Percentiles rank a stretch among this genome's conserved stretches.
Evolutionary conservation across 805 yeast genomes (phyloP).

Genomic region (Nematodospora valgi): DNA sequence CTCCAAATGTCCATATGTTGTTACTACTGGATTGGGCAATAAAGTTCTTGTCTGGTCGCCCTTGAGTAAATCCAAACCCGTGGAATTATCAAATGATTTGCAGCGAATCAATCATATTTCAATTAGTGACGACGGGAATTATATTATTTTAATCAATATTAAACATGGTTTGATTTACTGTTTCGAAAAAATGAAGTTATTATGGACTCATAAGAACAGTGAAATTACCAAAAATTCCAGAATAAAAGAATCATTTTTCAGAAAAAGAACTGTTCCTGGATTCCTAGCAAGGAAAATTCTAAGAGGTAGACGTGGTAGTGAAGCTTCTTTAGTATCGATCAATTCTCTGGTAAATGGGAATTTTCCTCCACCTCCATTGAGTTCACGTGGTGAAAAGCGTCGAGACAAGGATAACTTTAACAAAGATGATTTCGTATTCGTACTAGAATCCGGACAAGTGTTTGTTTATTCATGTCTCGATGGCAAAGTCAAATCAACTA

Average conservation of each 20-base stretch:
- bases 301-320: conserved; percentile 32
- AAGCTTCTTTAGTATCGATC: conserved; percentile 21
- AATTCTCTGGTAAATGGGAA: conserved; percentile 28
- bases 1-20: conserved; percentile 56
- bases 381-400: neutral
- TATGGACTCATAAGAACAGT: conserved; percentile 22
- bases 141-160: conserved; percentile 52
- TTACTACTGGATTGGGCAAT: conserved; percentile 73
- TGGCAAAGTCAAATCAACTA: conserved; percentile 36
- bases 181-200: conserved; percentile 50
- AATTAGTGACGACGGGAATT: conserved; percentile 58
- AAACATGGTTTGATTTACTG: conserved; percentile 52
- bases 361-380: conserved; percentile 22
- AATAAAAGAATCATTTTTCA: conserved; percentile 58
- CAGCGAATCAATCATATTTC: conserved; percentile 64
- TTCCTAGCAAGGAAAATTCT: conserved; percentile 34
- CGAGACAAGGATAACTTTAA: conserved; percentile 13
- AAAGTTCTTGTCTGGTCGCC: conserved; percentile 74
- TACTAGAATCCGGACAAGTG: conserved; percentile 50
- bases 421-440: conserved; percentile 49
- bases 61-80: conserved; percentile 22
- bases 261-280: conserved; percentile 52
- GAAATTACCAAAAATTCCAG: conserved; percentile 18
- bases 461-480: conserved; percentile 47
- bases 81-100: conserved; percentile 33